These are phyloP conservation scores for Cyberlindnera sargentensis DNA, from an alignment of 805 yeast genomes.

Conservation along the genomic window DNA sequence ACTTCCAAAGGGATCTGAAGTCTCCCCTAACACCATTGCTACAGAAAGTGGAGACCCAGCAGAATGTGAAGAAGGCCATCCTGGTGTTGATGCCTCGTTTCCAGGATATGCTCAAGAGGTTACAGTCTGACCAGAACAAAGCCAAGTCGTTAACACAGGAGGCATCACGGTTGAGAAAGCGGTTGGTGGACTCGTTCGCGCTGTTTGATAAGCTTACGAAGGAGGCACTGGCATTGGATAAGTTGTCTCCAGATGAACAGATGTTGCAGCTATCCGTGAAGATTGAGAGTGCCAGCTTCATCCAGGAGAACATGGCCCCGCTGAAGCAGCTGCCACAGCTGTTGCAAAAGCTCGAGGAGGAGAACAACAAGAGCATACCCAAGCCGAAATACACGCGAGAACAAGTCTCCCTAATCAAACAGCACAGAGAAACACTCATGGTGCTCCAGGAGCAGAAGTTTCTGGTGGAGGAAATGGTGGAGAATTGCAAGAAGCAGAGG, in stretches of 20 bases:
- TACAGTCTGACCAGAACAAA: constrained; percentile 28
- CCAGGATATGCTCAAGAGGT: constrained; percentile 28
- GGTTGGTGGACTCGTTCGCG: constrained; percentile 41
- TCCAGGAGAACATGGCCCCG: constrained; percentile 62
- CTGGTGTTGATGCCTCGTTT: constrained; percentile 36
- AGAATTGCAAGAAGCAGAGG: constrained; percentile 54
- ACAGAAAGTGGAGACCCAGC: constrained; percentile 34
- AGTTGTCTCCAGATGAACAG: constrained; percentile 35
- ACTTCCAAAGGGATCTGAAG: constrained; percentile 35
- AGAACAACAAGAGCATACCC: constrained; percentile 11
- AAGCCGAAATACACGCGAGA: constrained; percentile 25
- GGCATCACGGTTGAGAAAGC: constrained; percentile 35
- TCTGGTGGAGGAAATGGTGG: constrained; percentile 58
- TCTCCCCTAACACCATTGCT: constrained; percentile 31
- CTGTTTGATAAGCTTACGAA: constrained; percentile 45
- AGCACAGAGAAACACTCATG: constrained; percentile 66
- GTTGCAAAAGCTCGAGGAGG: constrained; percentile 23
- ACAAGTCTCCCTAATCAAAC: constrained; percentile 48
- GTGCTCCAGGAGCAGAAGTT: constrained; percentile 81
- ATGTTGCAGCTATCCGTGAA: constrained; percentile 48
- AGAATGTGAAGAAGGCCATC: constrained; percentile 32
- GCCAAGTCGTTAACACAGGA: constrained; percentile 25
- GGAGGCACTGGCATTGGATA: constrained; percentile 29
- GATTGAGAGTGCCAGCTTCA: constrained; percentile 46
- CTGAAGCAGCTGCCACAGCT: constrained; percentile 52